A percentile compares a stretch with the other conserved stretches of the same genome.
These are phyloP conservation scores for Brasilioporus rufonigricans DNA, from an alignment of 768 basidiomycete species.

Conservation along the genomic window DNA sequence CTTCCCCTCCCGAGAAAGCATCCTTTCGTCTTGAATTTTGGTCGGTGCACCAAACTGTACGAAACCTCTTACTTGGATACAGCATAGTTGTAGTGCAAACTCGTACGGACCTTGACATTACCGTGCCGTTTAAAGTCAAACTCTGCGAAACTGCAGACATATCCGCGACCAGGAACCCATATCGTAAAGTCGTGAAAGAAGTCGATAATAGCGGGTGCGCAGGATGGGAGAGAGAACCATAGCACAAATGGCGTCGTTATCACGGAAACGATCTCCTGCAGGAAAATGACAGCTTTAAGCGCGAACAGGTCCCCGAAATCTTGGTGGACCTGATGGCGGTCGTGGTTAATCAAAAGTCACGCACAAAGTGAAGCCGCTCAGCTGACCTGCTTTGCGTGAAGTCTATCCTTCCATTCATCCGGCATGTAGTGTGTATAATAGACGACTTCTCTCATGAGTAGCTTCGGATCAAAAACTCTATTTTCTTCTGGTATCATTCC, in stretches of 20 bases:
- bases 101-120: slow-evolving; percentile 69
- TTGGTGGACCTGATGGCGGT: slow-evolving; percentile 65
- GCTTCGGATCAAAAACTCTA: slow-evolving; percentile 88
- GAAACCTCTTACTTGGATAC: not conserved
- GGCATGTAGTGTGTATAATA: slow-evolving; percentile 97
- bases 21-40: slow-evolving; percentile 61
- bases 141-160: slow-evolving; percentile 97
- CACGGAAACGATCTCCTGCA: slow-evolving; percentile 86
- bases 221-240: slow-evolving; percentile 87
- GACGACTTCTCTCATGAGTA: slow-evolving; percentile 89
- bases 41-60: slow-evolving; percentile 82
- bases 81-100: not conserved
- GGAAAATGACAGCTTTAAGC: slow-evolving; percentile 88
- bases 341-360: not conserved
- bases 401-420: slow-evolving; percentile 80
- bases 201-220: slow-evolving; percentile 89
- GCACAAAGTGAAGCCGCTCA: not conserved
- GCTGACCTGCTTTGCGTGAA: slow-evolving; percentile 84
- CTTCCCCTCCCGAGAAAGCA: slow-evolving; percentile 90
- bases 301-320: slow-evolving; percentile 91
- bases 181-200: slow-evolving; percentile 99
- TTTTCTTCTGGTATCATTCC: slow-evolving; percentile 98
- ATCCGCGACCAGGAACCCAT: slow-evolving; percentile 94
- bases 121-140: slow-evolving; percentile 97
- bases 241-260: slow-evolving; percentile 92